Percentiles rank a stretch among this genome's conserved stretches.
phyloP scores from a whole-genome alignment of 2,329 filamentous ascomycete genomes.

The Botrytis porri region DNA sequence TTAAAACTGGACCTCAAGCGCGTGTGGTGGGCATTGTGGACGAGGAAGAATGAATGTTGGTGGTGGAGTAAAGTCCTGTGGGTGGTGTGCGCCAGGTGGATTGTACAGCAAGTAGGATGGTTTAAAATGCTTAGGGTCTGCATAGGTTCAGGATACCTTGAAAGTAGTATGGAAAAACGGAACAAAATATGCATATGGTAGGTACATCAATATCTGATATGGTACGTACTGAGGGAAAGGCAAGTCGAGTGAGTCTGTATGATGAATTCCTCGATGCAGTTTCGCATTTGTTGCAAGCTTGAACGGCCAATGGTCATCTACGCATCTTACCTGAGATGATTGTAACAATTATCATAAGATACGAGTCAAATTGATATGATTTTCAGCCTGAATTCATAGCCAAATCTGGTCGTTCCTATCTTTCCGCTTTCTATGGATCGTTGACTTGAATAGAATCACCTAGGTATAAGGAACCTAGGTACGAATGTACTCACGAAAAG shows the following conservation, averaged over 20 bases:
- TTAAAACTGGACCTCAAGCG: constrained; percentile 18
- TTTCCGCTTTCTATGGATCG: constrained; percentile 5
- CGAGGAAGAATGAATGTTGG: constrained; percentile 6
- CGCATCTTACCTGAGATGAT: neutral
- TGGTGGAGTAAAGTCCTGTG: constrained; percentile 1
- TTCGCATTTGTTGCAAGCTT: neutral
- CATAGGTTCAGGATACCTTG: constrained; percentile 4
- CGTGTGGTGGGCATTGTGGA: constrained; percentile 18
- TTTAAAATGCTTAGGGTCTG: neutral
- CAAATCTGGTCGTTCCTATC: neutral
- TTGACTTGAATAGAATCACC: constrained; percentile 7
- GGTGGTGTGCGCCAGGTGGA: constrained; percentile 5
- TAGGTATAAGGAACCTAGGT: neutral
- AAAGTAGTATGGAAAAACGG: neutral
- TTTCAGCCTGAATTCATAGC: neutral
- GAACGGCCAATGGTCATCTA: neutral
- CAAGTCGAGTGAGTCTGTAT: neutral
- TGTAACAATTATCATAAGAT: neutral
- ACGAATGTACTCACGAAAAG: neutral
- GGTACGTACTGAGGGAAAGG: neutral
- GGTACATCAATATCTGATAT: constrained; percentile 8
- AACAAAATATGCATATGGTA: constrained; percentile 5
- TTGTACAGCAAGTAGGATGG: constrained; percentile 15
- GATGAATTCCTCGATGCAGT: neutral
- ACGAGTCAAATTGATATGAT: neutral